Evolutionary conservation across 768 basidiomycete species (phyloP), one percentile per base, ranked within the genome.

Genomic region (Cystobasidium tubakii): DNA sequence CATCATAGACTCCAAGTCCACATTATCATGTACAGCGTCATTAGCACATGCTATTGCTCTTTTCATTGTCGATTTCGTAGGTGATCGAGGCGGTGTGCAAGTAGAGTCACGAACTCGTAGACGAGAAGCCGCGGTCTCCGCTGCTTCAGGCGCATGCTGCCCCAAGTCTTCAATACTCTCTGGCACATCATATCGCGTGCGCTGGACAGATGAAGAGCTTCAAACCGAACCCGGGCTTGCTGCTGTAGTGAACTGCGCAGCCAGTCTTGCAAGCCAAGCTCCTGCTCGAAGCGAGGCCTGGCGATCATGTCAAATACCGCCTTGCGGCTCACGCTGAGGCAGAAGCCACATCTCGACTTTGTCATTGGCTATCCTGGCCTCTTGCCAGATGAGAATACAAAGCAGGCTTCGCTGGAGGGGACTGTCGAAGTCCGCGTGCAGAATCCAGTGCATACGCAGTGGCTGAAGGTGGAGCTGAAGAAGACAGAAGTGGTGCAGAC

Each of bases 401-500:
- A n/a, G 29, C 36, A 36, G 25, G 69, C 69, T 29, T 29, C 69
- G 25, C 25, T 71, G 7, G 55, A 42, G 15, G 69, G 69, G 15
- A 62, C 50, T 34, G 69, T 71, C 2, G 69, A 71, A 60, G 69
- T 71, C 23, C 69, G 69, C 2, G 54, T 62, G 25, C 33, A 31
- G 34, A 36, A 44, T 23, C 33, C 69, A 19, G 54, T 71, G 2
- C 69, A 55, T n/a, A 36, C 55, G 25, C 54, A 62, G 39, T 57
- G 34, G 53, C 69, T 71, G 31, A 55, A 62, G 23, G 44, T 71
- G 25, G 69, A 71, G 69, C 54, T 71, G 27, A 71, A 71, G 69
- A 71, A 71, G 36, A 71, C 69, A 12, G 69, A 71, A 44, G 39
- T 39, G 6, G 69, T 71, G 3, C 69, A 34, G 33, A 71, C 69